Percentiles rank a stretch among this genome's conserved stretches.
phyloP scores from a whole-genome alignment of 2,329 filamentous ascomycete genomes.

The Ascosphaera aggregata region DNA sequence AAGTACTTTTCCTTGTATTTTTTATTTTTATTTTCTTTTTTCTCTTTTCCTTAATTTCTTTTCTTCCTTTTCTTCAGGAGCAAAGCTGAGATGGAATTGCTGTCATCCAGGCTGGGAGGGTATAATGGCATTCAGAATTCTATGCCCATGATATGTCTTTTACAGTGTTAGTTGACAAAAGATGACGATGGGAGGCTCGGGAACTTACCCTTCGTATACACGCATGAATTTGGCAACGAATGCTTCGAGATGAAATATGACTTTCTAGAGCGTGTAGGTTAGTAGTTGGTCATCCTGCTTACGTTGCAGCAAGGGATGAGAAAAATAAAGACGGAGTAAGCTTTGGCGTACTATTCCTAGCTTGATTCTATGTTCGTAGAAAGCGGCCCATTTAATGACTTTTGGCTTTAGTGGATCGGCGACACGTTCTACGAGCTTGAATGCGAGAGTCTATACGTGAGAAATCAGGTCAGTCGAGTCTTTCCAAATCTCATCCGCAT shows the following conservation, averaged over 20 bases:
- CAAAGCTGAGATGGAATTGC: no score
- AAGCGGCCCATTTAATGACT: conserved; percentile 86
- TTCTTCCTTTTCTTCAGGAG: no score
- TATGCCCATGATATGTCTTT: conserved; percentile 7
- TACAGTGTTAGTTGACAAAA: not conserved
- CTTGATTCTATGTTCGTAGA: conserved; percentile 89
- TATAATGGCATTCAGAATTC: no score
- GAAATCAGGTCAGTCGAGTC: conserved; percentile 1
- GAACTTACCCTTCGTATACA: conserved; percentile 64
- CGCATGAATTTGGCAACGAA: conserved; percentile 99
- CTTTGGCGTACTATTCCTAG: conserved; percentile 38
- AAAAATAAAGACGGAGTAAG: no score
- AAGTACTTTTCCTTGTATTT: no score
- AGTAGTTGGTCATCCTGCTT: not conserved
- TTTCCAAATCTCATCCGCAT: not conserved
- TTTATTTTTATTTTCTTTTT: no score
- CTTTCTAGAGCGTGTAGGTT: conserved; percentile 31
- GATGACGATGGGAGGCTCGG: conserved; percentile 1
- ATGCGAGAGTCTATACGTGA: conserved; percentile 47
- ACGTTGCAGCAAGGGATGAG: not conserved
- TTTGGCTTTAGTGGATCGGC: conserved; percentile 81
- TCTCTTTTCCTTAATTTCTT: no score
- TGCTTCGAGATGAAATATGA: conserved; percentile 93
- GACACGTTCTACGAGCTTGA: conserved; percentile 69
- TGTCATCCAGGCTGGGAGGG: no score